These are phyloP conservation scores for Elsinoe perseae DNA, from an alignment of 2,329 filamentous ascomycete genomes.

Conservation along the genomic window DNA sequence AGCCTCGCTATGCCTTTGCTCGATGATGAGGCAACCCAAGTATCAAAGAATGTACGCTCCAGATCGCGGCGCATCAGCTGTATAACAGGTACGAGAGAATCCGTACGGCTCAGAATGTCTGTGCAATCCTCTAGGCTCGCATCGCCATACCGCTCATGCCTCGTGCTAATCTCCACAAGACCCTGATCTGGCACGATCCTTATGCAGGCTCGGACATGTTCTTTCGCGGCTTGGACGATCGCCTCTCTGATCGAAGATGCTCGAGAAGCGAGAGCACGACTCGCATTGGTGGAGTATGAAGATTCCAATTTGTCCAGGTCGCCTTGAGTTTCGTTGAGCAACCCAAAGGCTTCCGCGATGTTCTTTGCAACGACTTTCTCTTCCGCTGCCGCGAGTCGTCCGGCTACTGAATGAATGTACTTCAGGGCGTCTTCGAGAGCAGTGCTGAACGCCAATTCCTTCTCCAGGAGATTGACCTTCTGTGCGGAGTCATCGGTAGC, in stretches of 20 bases:
- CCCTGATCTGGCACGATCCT: neutral
- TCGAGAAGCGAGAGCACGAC: conserved; percentile 1
- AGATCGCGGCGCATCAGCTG: neutral
- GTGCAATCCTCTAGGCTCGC: conserved; percentile 37
- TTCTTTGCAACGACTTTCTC: conserved; percentile 39
- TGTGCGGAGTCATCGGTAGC: conserved; percentile 54
- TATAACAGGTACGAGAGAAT: neutral
- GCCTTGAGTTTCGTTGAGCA: conserved; percentile 42
- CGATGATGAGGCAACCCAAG: neutral
- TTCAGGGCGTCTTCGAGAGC: conserved; percentile 44
- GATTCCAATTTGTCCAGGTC: conserved; percentile 22
- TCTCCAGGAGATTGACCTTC: conserved; percentile 49
- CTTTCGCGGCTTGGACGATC: neutral
- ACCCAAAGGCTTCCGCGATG: conserved; percentile 42
- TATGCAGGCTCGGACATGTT: neutral
- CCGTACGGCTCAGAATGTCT: neutral
- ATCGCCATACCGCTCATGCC: neutral
- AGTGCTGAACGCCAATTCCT: conserved; percentile 54
- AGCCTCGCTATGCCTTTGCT: neutral
- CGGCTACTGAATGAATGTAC: conserved; percentile 44
- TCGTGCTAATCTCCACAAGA: neutral
- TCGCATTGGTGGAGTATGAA: conserved; percentile 10
- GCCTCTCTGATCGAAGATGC: neutral
- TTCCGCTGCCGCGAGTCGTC: conserved; percentile 36
- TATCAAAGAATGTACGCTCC: conserved; percentile 3